phyloP scores from a whole-genome alignment of 768 basidiomycete species.

The Tricholoma hemisulphureum region DNA sequence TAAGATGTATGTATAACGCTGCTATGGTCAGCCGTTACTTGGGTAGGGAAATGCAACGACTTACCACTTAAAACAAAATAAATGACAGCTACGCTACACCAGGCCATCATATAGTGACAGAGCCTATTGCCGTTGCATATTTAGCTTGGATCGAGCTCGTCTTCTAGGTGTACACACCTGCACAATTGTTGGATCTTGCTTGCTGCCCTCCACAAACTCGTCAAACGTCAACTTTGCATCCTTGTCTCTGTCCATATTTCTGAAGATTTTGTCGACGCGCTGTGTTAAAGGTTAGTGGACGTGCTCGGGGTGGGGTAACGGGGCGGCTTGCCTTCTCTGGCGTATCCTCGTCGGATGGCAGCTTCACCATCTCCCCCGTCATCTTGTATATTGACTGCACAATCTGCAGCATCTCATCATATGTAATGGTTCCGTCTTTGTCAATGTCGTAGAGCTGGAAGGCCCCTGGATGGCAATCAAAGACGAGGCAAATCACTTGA shows the following conservation, averaged over 20 bases:
- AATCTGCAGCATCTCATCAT: conserved; percentile 98
- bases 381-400: conserved; percentile 99
- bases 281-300: conserved; percentile 32
- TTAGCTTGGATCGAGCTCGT: background rate
- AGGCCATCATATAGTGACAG: conserved; percentile 93
- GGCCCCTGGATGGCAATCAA: conserved; percentile 68
- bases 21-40: background rate
- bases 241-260: conserved; percentile 95
- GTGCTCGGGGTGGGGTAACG: conserved; percentile 2
- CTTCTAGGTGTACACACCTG: conserved; percentile 53
- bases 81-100: conserved; percentile 48
- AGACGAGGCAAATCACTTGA: conserved; percentile 14
- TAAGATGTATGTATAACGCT: background rate
- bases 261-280: conserved; percentile 99
- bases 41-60: background rate
- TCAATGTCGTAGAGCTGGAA: conserved; percentile 99
- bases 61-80: background rate
- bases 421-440: conserved; percentile 96
- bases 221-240: conserved; percentile 92
- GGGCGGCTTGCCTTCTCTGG: conserved; percentile 80
- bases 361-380: conserved; percentile 99
- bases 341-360: conserved; percentile 99
- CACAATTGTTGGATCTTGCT: conserved; percentile 98
- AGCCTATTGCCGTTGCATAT: conserved; percentile 51
- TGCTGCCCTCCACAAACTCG: conserved; percentile 97